phyloP scores from a whole-genome alignment of 768 basidiomycete species.

The Lactarius pseudohatsudake region DNA sequence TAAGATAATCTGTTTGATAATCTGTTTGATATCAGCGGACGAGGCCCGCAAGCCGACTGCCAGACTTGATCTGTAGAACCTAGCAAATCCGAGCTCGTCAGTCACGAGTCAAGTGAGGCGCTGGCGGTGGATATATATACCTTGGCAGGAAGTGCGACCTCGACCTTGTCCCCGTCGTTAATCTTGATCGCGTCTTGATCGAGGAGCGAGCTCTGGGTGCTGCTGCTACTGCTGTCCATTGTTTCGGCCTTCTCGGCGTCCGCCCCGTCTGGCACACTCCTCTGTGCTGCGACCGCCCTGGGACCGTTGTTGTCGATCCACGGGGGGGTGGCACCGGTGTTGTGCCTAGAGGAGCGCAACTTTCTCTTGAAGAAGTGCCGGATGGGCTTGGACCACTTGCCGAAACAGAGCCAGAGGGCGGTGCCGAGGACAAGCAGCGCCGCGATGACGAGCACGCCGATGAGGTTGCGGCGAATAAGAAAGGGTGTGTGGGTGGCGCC shows the following conservation, averaged over 20 bases:
- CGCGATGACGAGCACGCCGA: slow-evolving; percentile 33
- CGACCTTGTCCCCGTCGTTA: not conserved
- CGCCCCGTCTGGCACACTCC: not conserved
- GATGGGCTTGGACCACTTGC: slow-evolving; percentile 31
- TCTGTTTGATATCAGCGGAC: slow-evolving; percentile 1
- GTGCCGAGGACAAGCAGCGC: slow-evolving; percentile 20
- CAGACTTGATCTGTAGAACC: slow-evolving; percentile 17
- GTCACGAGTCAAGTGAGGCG: not conserved
- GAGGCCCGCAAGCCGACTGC: slow-evolving; percentile 16
- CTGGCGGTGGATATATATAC: not conserved
- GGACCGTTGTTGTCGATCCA: not conserved
- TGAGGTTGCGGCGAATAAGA: slow-evolving; percentile 31
- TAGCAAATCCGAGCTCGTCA: not conserved
- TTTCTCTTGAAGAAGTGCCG: slow-evolving; percentile 23
- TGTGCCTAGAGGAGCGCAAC: not conserved
- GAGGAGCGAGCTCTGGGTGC: slow-evolving; percentile 9
- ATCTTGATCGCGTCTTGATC: slow-evolving; percentile 8
- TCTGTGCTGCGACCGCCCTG: no score
- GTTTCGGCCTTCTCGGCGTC: slow-evolving; percentile 9
- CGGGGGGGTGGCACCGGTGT: not conserved
- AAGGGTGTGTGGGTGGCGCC: slow-evolving; percentile 8
- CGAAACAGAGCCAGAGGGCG: slow-evolving; percentile 34
- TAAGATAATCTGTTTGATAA: not conserved
- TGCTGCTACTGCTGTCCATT: not conserved
- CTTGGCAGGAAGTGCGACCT: slow-evolving; percentile 13